These are phyloP conservation scores for Metarhizium anisopliae DNA, from an alignment of 2,329 filamentous ascomycete species.

Conservation along the genomic window DNA sequence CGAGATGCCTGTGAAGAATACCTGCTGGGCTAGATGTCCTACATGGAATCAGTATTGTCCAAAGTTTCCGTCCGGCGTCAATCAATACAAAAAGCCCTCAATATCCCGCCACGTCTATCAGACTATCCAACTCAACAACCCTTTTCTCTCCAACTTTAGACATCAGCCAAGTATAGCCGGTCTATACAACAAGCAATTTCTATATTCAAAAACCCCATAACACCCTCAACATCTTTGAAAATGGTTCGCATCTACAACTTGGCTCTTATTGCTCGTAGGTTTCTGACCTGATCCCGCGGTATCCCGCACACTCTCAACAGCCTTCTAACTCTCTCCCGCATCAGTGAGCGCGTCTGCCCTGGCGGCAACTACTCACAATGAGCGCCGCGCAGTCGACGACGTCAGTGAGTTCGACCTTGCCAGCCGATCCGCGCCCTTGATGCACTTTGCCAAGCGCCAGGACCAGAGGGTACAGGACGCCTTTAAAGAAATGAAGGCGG, in stretches of 20 bases:
- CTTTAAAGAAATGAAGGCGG: not conserved
- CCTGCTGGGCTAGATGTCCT: not conserved
- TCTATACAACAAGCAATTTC: not conserved
- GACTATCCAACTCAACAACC: not conserved
- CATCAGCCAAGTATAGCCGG: slow-evolving; percentile 2
- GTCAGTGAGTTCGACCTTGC: not conserved
- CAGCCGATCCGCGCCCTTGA: not conserved
- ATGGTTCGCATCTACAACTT: slow-evolving; percentile 7
- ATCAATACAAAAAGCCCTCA: too few species aligned
- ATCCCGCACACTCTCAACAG: not conserved
- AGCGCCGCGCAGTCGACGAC: not conserved
- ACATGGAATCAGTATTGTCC: too few species aligned
- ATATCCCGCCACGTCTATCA: too few species aligned
- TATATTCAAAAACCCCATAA: not conserved
- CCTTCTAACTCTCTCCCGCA: not conserved
- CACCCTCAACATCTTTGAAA: not conserved
- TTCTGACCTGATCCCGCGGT: not conserved
- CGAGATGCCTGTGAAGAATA: not conserved
- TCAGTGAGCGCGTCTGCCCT: slow-evolving; percentile 5
- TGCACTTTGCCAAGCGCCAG: not conserved
- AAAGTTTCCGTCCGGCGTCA: not conserved
- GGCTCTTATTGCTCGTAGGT: slow-evolving; percentile 5
- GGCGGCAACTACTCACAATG: slow-evolving; percentile 1
- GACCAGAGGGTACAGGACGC: not conserved
- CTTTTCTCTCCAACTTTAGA: not conserved